Evolutionary conservation across 2,329 filamentous ascomycete genomes (phyloP).

Genomic region (Cladobotryum mycophilum): DNA sequence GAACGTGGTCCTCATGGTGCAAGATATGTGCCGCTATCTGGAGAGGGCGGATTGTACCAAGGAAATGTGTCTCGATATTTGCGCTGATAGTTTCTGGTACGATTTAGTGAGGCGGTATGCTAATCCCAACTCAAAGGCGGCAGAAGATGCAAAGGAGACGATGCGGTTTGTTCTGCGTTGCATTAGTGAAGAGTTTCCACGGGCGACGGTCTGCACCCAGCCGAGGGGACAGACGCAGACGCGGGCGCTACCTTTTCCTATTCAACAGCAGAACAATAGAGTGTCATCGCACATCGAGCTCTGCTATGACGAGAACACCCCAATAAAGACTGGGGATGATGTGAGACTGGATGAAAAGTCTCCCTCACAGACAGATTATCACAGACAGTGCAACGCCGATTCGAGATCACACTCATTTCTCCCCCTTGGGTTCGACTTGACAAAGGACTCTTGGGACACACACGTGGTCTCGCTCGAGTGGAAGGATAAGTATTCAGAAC

Average conservation of each 20-base stretch:
- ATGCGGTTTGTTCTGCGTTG: not conserved
- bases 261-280: not conserved
- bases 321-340: too few relatives aligned
- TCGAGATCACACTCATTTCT: too few relatives aligned
- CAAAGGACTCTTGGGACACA: too few relatives aligned
- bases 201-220: not conserved
- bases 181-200: not conserved
- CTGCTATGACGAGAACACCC: too few relatives aligned
- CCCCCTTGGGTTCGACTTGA: too few relatives aligned
- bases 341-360: too few relatives aligned
- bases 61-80: conserved; percentile 7
- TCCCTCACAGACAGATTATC: too few relatives aligned
- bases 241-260: not conserved
- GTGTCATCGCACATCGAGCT: too few relatives aligned
- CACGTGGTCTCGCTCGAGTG: too few relatives aligned
- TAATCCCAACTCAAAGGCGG: not conserved
- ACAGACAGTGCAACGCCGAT: too few relatives aligned
- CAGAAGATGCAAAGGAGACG: not conserved
- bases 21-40: conserved; percentile 3
- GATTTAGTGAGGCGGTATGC: not conserved
- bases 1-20: not conserved
- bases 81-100: not conserved
- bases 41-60: not conserved
- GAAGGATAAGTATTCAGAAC: not conserved
- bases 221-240: not conserved